Evolutionary conservation across 192 early-diverging fungal genomes (phyloP), one percentile per base, ranked within the genome.

Genomic region (Coemansia sp.): DNA sequence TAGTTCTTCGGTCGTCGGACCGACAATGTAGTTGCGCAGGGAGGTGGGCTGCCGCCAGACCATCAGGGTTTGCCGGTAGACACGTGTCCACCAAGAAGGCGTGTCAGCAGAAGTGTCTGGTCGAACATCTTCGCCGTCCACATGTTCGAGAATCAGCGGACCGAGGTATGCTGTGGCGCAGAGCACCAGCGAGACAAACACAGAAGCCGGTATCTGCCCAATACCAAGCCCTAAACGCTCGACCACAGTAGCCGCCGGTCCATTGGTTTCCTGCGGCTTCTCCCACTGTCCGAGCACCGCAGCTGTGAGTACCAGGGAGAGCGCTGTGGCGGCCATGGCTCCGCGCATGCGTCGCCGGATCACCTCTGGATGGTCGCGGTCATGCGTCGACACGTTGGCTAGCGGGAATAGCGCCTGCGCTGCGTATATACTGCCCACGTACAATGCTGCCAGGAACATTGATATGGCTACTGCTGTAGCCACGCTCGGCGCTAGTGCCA

Each of bases 1-100:
- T 13, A 77, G 64, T 45, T 77, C 73, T 53, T 77, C 73, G 21
- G 73, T 64, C 0, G 64, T 13, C 0, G 73, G 73, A 0, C 73
- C 73, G 37, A 70, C 73, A 0, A 70, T 33, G 17, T 53, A 66
- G 53, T 77, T 66, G 24, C 73, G 63, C 57, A 61, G 33, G 5
- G 22, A 30, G 5, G 9, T 8, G 2, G 57, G 57, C 46, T 62
- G 63, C 25, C 22, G 30, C 50, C 41, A 46, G 5, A 37, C 34
- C 34, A 37, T 6, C 34, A 3, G 0, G 7, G 9, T 1, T 1
- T 9, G 7, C 34, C 9, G 34, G 7, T 37, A 37, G 7, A 10
- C 34, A 3, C 9, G 34, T 3, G 34, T 37, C 34, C 34, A 37
- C 34, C 34, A 37, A 10, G 34, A 2, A 6, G 34, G 5, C 34